phyloP scores from a whole-genome alignment of 2,329 filamentous ascomycete genomes.

The Cordyceps cicadae region DNA sequence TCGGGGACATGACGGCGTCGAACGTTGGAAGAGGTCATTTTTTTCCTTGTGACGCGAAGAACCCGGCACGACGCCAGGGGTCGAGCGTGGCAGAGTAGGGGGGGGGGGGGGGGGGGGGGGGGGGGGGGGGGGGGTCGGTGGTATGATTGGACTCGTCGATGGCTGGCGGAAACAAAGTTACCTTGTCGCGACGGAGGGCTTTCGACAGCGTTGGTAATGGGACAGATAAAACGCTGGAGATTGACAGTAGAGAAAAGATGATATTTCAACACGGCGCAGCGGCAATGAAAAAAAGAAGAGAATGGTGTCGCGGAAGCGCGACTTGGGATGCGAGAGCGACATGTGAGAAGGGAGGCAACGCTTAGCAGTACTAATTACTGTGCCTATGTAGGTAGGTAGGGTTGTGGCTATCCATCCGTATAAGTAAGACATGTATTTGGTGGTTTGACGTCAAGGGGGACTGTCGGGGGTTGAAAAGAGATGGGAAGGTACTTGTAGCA shows the following conservation, averaged over 20 bases:
- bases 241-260: background rate
- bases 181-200: background rate
- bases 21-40: constrained; percentile 1
- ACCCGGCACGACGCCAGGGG: background rate
- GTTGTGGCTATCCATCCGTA: too few relatives aligned
- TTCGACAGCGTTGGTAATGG: background rate
- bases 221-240: background rate
- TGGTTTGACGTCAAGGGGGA: constrained; percentile 1
- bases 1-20: constrained; percentile 7
- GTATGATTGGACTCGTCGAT: background rate
- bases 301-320: background rate
- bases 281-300: background rate
- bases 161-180: background rate
- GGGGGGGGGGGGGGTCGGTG: background rate
- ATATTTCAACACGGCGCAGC: background rate
- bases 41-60: background rate
- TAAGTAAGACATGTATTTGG: too few relatives aligned
- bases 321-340: background rate
- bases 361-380: too few relatives aligned
- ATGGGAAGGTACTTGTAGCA: background rate
- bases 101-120: background rate
- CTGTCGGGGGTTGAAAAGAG: background rate
- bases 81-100: background rate
- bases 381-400: too few relatives aligned
- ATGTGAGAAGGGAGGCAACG: constrained; percentile 5